phyloP scores from a whole-genome alignment of 2,329 filamentous ascomycete species.

The Ciborinia camelliae region DNA sequence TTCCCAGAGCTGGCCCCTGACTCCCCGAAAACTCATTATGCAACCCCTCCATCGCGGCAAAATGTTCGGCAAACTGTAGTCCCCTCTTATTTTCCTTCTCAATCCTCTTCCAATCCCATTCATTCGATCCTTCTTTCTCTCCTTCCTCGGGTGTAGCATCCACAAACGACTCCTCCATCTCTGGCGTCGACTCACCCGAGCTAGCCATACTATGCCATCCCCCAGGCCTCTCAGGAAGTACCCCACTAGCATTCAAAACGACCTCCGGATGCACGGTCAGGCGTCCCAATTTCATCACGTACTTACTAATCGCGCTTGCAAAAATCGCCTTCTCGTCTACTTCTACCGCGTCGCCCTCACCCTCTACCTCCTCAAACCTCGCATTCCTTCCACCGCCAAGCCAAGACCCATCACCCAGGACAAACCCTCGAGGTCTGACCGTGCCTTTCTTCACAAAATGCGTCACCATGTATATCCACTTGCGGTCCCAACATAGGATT shows the following conservation, averaged over 20 bases:
- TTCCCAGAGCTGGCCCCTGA: conserved; percentile 35
- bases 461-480: conserved; percentile 75
- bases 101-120: conserved; percentile 57
- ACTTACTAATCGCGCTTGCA: conserved; percentile 72
- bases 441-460: conserved; percentile 66
- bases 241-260: conserved; percentile 64
- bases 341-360: conserved; percentile 36
- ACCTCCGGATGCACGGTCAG: conserved; percentile 81
- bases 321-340: conserved; percentile 62
- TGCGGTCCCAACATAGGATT: conserved; percentile 71
- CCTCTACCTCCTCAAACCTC: conserved; percentile 42
- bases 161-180: conserved; percentile 17
- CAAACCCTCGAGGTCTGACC: conserved; percentile 51
- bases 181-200: conserved; percentile 31
- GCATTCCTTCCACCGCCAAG: conserved; percentile 41
- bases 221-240: conserved; percentile 71
- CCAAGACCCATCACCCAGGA: conserved; percentile 40
- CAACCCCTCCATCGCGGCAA: conserved; percentile 54
- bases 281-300: conserved; percentile 77
- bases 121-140: conserved; percentile 13
- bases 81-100: conserved; percentile 55
- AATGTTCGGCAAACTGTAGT: conserved; percentile 52
- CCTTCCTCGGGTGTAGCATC: conserved; percentile 14
- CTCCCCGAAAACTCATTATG: conserved; percentile 40
- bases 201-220: conserved; percentile 51